A percentile compares a stretch with the other conserved stretches of the same genome.
phyloP scores from a whole-genome alignment of 2,329 filamentous ascomycete genomes.

The Anisogramma anomala region DNA sequence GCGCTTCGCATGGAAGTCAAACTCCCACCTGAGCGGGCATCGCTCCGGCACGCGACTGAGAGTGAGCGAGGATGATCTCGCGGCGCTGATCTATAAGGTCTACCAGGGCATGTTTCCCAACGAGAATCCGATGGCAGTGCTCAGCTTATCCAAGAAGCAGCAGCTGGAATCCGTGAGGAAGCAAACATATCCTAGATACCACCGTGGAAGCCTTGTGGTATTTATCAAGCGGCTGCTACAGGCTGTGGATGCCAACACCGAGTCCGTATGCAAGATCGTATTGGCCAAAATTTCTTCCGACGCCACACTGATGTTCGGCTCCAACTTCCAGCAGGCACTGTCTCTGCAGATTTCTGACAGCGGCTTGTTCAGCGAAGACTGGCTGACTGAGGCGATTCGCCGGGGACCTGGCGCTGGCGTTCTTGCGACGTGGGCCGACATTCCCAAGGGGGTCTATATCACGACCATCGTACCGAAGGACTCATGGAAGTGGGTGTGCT shows the following conservation, averaged over 20 bases:
- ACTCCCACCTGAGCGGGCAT: conserved; percentile 11
- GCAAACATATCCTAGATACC: conserved; percentile 22
- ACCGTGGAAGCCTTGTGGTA: conserved; percentile 29
- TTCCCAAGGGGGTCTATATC: conserved; percentile 27
- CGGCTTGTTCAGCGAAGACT: conserved; percentile 23
- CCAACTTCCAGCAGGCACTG: conserved; percentile 26
- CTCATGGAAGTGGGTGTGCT: conserved; percentile 20
- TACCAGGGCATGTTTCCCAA: conserved; percentile 35
- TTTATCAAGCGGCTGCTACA: conserved; percentile 28
- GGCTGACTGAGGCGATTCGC: conserved; percentile 19
- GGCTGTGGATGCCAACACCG: conserved; percentile 26
- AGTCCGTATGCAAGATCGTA: conserved; percentile 20
- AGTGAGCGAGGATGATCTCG: conserved; percentile 28
- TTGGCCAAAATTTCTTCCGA: conserved; percentile 23
- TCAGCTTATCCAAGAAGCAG: conserved; percentile 7
- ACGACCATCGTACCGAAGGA: conserved; percentile 26
- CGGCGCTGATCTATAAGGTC: conserved; percentile 27
- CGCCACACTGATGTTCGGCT: conserved; percentile 20
- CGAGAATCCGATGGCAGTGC: conserved; percentile 24
- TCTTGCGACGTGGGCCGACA: conserved; percentile 27
- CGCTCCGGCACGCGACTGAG: conserved; percentile 13
- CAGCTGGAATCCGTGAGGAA: conserved; percentile 2
- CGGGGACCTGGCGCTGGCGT: conserved; percentile 16
- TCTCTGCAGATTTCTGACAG: conserved; percentile 26
- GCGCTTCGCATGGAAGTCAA: conserved; percentile 22